Evolutionary conservation across 129 eudicot genomes (phyloP), one percentile per base, ranked within the genome.

Genomic region (Silybum marianum): DNA sequence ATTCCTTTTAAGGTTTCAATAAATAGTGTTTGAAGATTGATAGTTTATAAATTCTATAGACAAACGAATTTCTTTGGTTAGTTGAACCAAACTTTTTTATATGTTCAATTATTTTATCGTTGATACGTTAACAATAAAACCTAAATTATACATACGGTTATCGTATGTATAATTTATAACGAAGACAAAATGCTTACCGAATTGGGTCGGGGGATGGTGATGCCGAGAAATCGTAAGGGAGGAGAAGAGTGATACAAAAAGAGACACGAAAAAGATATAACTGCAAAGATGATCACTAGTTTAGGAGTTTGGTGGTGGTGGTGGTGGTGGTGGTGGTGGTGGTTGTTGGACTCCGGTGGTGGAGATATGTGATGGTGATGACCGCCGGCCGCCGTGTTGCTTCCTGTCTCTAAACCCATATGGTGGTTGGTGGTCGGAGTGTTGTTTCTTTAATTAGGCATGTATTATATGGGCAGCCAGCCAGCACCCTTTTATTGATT

Each of bases 251-350:
- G 51, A 58, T 69, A 70, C 76, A 80, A 34, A 9, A 80, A n/a
- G 62, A 85, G 62, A 60, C 88, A 85, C 1, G 78, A 38, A 34
- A 80, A 22, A 13, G 81, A 74, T 18, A 80, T 42, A 24, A 81
- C 9, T 3, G 84, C 78, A 62, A 85, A 85, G 26, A 80, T 21
- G 70, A 80, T 76, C 28, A 85, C 84, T 44, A 69, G 18, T 40
- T 71, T 80, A 54, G 88, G 88, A 14, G 81, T 65, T 70, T 74
- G 78, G 3, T 75, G 74, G 16, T 25, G 23, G 77, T 51, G 71
- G 18, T 54, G 42, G 73, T 48, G 30, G 22, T n/a, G n/a, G 36
- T 51, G 23, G 36, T 19, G 26, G 40, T 23, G 77, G 78, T 28
- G 51, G 84, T 32, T 1, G 87, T 63, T 42, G 34, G 72, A 44